Evolutionary conservation across 306 rosid genomes (phyloP).

Genomic region (Pyrus betulifolia): DNA sequence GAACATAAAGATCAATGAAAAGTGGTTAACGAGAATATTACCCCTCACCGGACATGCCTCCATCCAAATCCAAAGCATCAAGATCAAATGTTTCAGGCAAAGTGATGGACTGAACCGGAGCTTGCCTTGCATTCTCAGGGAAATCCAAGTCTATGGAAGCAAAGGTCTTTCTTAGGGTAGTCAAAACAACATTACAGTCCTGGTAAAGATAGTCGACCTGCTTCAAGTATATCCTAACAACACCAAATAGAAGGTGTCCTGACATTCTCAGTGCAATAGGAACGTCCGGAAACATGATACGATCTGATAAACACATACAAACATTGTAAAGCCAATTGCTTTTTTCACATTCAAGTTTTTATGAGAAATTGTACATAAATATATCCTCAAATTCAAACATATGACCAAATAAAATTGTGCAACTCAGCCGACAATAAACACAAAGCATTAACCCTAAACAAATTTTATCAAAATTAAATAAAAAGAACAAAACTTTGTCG

Average conservation of each 20-base stretch:
- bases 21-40: slow-evolving; percentile 11
- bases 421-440: neutral
- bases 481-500: neutral
- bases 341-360: neutral
- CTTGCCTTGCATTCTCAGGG: slow-evolving; percentile 67
- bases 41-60: slow-evolving; percentile 26
- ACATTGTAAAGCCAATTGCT: neutral
- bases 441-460: neutral
- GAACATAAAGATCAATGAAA: neutral
- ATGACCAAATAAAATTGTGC: neutral
- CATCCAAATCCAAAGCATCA: slow-evolving; percentile 44
- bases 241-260: slow-evolving; percentile 72
- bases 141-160: slow-evolving; percentile 37
- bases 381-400: neutral
- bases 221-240: slow-evolving; percentile 83
- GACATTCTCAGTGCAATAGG: slow-evolving; percentile 86
- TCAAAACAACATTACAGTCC: slow-evolving; percentile 50
- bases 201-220: slow-evolving; percentile 62
- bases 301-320: slow-evolving; percentile 33
- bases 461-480: neutral
- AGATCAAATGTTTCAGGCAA: slow-evolving; percentile 60
- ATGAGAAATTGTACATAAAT: neutral
- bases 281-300: slow-evolving; percentile 81
- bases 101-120: slow-evolving; percentile 60
- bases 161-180: slow-evolving; percentile 38